These are phyloP conservation scores for Arthrobotrys entomopaga DNA, from an alignment of 2,329 filamentous ascomycete species.

Conservation along the genomic window DNA sequence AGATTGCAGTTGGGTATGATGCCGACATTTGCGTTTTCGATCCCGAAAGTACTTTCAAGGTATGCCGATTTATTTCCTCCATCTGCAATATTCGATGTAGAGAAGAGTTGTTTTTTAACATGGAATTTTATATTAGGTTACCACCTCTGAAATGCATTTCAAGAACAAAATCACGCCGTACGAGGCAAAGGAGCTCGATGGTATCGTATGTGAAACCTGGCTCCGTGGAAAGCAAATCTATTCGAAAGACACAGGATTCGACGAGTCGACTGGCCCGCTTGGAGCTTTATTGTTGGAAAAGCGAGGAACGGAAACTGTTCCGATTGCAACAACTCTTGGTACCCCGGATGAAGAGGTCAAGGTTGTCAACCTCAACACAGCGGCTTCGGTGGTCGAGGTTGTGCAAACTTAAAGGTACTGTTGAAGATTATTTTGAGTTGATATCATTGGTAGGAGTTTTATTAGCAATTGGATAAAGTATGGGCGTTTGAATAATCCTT, in stretches of 20 bases:
- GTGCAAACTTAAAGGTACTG: slow-evolving; percentile 17
- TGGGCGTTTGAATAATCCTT: too few relatives aligned
- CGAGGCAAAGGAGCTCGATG: slow-evolving; percentile 80
- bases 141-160: slow-evolving; percentile 85
- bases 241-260: slow-evolving; percentile 69
- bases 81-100: not conserved
- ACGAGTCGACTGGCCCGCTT: slow-evolving; percentile 68
- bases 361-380: slow-evolving; percentile 10
- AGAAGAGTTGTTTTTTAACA: slow-evolving; percentile 1
- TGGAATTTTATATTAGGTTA: slow-evolving; percentile 61
- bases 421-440: not conserved
- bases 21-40: slow-evolving; percentile 94
- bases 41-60: slow-evolving; percentile 79
- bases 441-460: slow-evolving; percentile 17
- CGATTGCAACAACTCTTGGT: slow-evolving; percentile 34
- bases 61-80: slow-evolving; percentile 64
- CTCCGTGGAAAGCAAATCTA: slow-evolving; percentile 80
- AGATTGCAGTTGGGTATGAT: slow-evolving; percentile 81
- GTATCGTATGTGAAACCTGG: slow-evolving; percentile 87
- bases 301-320: slow-evolving; percentile 42
- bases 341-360: slow-evolving; percentile 21
- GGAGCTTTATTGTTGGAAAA: slow-evolving; percentile 67
- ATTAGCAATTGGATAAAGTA: slow-evolving; percentile 20
- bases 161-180: slow-evolving; percentile 92
- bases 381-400: slow-evolving; percentile 21